Base-by-base conservation (phyloP, 2,329 filamentous ascomycete species). In the Phyllosticta citribraziliensis region DNA sequence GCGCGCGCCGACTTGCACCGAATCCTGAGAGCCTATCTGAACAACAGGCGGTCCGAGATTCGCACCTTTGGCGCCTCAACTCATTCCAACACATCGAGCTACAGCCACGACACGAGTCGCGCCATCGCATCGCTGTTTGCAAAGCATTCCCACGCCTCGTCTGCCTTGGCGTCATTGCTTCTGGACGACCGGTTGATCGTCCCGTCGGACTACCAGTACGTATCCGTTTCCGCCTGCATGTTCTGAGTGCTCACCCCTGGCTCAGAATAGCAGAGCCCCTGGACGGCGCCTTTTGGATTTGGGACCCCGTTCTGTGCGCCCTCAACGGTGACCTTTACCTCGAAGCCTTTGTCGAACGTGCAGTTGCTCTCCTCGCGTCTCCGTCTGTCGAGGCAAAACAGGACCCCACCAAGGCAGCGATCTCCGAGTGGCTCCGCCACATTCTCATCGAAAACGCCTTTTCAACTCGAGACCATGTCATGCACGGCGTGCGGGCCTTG, bases 401-500 rank as follows among this genome's bases (percentile, higher is more conserved):
- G 4, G 58, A 60, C 54, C 52, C 58, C 22, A 47, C 55, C 58
- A 60, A 60, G 58, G 58, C 58, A 9, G 58, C 58, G 24, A 60
- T 60, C 33, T 78, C 73, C 63, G 68, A 75, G 35, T 84, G 82
- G 82, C 65, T 81, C 25, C 65, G 75, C 9, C 79, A 82, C 65
- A 1, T 80, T 76, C 77, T 50, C 58, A 20, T 51, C 52, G 33
- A 40, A 40, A 30, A 30, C 9, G 27, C 27, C 27, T 53, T 35
- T 33, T n/a, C 65, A 66, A 11, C 64, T 64, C 30, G 64, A 69
- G 35, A 66, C 24, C 51, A 20, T 22, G 54, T 52, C 12, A 50
- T 27, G 11, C 58, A 52, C 53, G 8, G 19, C 25, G 14, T 61
- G 14, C 56, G 58, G 58, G 20, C 58, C 40, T 24, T 50, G 52